These are phyloP conservation scores for Coemansia sp. DNA, from an alignment of 192 early-diverging fungal genomes.

Conservation along the genomic window DNA sequence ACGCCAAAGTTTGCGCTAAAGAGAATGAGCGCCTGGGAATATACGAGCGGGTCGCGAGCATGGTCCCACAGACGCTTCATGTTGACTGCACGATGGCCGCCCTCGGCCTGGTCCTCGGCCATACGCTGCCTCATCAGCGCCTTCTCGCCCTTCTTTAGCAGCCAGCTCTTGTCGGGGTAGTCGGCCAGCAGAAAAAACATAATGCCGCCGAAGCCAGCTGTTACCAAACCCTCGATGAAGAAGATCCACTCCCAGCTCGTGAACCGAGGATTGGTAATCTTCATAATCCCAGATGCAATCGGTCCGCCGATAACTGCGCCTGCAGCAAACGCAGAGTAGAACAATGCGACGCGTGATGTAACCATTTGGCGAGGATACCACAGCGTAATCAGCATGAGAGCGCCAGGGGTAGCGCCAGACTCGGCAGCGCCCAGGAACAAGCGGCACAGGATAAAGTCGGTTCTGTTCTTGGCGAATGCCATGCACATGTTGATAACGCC, in stretches of 20 bases:
- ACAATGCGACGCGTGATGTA: conserved; percentile 40
- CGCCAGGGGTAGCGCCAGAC: conserved; percentile 44
- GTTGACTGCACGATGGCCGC: conserved; percentile 30
- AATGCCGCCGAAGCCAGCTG: conserved; percentile 31
- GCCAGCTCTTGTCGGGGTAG: conserved; percentile 50
- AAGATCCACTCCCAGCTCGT: conserved; percentile 45
- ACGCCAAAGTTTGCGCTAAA: conserved; percentile 49
- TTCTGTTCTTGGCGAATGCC: conserved; percentile 50
- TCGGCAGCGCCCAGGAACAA: conserved; percentile 50
- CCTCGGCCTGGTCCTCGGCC: conserved; percentile 36
- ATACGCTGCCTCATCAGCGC: conserved; percentile 25
- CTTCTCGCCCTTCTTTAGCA: conserved; percentile 32
- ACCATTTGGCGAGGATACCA: conserved; percentile 54
- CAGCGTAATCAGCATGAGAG: conserved; percentile 43
- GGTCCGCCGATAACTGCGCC: conserved; percentile 45
- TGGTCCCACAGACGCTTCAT: conserved; percentile 20
- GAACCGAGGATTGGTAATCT: conserved; percentile 36
- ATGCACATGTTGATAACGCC: conserved; percentile 52
- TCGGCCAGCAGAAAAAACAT: conserved; percentile 40
- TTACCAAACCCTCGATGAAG: conserved; percentile 46
- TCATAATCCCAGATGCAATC: conserved; percentile 44
- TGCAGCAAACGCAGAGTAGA: conserved; percentile 47
- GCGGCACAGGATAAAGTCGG: conserved; percentile 41
- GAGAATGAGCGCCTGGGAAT: conserved; percentile 34
- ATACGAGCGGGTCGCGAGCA: conserved; percentile 34